phyloP scores from a whole-genome alignment of 2,329 filamentous ascomycete species.

The Endoconidiophora laricicola region DNA sequence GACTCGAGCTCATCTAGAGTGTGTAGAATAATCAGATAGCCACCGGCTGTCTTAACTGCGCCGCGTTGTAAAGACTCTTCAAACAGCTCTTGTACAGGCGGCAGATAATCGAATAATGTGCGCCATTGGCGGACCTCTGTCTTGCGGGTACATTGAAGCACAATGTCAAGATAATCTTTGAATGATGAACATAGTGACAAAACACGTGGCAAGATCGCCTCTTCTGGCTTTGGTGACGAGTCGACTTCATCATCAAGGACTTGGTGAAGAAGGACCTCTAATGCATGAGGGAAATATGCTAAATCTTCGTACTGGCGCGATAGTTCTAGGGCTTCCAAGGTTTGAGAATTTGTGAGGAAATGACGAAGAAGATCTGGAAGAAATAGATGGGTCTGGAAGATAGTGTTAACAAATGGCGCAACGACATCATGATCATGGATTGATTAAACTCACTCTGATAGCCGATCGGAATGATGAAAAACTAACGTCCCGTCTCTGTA shows the following conservation, averaged over 20 bases:
- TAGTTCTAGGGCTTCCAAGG: conserved; percentile 63
- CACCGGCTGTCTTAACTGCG: conserved; percentile 83
- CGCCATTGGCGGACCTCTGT: conserved; percentile 92
- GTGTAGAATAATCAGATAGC: conserved; percentile 89
- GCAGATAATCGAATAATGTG: conserved; percentile 80
- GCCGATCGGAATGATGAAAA: conserved; percentile 83
- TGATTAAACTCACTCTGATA: conserved; percentile 51
- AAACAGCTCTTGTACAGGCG: conserved; percentile 79
- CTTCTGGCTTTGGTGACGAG: conserved; percentile 41
- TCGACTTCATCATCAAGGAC: conserved; percentile 93
- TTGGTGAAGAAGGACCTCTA: conserved; percentile 83
- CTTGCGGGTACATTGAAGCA: conserved; percentile 93
- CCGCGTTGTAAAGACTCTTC: conserved; percentile 78
- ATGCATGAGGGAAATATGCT: conserved; percentile 80
- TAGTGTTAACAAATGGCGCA: not conserved
- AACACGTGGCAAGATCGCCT: conserved; percentile 47
- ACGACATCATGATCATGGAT: not conserved
- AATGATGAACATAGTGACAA: conserved; percentile 53
- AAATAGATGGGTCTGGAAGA: conserved; percentile 66
- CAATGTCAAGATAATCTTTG: conserved; percentile 79
- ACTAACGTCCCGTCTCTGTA: conserved; percentile 80
- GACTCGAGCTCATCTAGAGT: conserved; percentile 55
- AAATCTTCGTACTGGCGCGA: conserved; percentile 74
- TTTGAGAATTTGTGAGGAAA: conserved; percentile 58
- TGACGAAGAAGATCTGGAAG: conserved; percentile 74